Evolutionary conservation across 140 eudicot species (phyloP), one percentile per base, ranked within the genome.

Genomic region (Oenanthe javanica): DNA sequence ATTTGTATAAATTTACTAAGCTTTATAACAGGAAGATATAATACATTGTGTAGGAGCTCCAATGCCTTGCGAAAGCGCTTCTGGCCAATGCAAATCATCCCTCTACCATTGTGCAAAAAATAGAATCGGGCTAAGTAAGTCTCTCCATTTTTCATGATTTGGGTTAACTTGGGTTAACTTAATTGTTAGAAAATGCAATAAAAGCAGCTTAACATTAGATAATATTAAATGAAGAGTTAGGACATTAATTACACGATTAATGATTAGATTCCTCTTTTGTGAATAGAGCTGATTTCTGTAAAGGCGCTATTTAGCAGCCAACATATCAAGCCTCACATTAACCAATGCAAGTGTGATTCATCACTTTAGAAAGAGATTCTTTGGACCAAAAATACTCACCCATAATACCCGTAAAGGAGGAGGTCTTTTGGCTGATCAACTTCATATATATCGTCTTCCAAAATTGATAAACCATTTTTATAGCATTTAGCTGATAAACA

Each of bases 61-160:
- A 91, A 79, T n/a, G 99, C 98, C 88, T 89, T 96, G 72, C 82
- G 86, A 81, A 87, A 93, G 67, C 79, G 88, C 89, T 96, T 96
- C 76, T 84, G 93, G 42, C 99, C 99, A 36, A 93, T 93, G 96
- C 94, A 96, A 78, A 93, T 89, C 98, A 93, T 91, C 25, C 98
- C 98, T 85, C 99, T 96, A 57, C 27, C 72, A 84, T 75, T 51
- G 79, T 50, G 36, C 74, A 66, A 63, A 78, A 91, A 57, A 84
- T 57, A 27, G 27, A 74, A 46, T 49, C 74, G 50, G 49, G 9
- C 31, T 88, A 50, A 86, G 84, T 42, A 61, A 75, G 15, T 23
- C 4, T 67, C 54, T 27, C 48, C 43, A 70, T 50, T 19, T 21
- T 21, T 54, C 4, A 2, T 31, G 36, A 31, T 31, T 31, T 31